These are phyloP conservation scores for Allomyces macrogynus DNA, from an alignment of 192 early-diverging fungal species.

Conservation along the genomic window DNA sequence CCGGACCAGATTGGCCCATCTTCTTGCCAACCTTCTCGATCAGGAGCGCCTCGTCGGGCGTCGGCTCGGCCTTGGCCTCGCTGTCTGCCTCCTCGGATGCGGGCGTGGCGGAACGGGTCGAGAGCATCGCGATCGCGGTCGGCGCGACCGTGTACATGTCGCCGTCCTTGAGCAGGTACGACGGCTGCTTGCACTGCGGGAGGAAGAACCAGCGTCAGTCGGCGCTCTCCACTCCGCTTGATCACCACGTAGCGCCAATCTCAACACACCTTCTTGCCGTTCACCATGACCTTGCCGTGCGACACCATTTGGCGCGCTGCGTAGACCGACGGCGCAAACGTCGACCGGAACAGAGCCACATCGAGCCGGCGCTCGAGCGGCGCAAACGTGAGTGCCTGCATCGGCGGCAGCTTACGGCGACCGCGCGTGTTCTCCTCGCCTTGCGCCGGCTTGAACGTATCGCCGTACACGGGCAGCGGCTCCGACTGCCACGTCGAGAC, in stretches of 20 bases:
- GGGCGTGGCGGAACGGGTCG: constrained; percentile 21
- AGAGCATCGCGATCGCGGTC: constrained; percentile 37
- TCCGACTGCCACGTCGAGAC: constrained; percentile 24
- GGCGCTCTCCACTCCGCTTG: not conserved
- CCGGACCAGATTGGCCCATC: not conserved
- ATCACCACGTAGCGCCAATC: not conserved
- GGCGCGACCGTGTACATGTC: constrained; percentile 76
- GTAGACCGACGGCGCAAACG: constrained; percentile 72
- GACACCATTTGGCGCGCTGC: constrained; percentile 62
- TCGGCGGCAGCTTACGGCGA: not conserved
- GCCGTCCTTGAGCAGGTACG: constrained; percentile 57
- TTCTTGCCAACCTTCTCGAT: not conserved
- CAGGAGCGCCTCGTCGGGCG: not conserved
- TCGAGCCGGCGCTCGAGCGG: constrained; percentile 81
- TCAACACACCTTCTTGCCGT: constrained; percentile 54
- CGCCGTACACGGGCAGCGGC: not conserved
- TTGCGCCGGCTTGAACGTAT: no score
- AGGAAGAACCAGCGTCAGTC: not conserved
- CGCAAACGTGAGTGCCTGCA: constrained; percentile 49
- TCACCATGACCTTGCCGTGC: constrained; percentile 77
- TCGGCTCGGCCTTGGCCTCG: constrained; percentile 6
- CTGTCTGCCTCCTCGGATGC: constrained; percentile 2
- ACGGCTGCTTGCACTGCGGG: constrained; percentile 45
- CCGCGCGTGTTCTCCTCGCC: not conserved
- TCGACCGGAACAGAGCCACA: constrained; percentile 77